Percentiles rank a stretch among this genome's conserved stretches.
These are phyloP conservation scores for Dactylellina parvicollis DNA, from an alignment of 2,329 filamentous ascomycete genomes.

Conservation along the genomic window DNA sequence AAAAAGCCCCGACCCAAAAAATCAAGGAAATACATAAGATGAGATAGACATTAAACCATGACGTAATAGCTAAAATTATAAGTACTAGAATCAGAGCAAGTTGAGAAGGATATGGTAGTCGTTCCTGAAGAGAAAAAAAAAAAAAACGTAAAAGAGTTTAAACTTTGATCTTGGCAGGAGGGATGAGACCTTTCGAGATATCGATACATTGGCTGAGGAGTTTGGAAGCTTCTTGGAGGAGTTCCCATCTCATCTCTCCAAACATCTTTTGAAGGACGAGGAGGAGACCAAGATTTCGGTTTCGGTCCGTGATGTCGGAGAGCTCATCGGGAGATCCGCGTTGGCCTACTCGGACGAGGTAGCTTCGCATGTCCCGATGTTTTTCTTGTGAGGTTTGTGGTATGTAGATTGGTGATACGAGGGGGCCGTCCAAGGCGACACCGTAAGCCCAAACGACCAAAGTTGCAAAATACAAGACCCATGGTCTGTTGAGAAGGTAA, in stretches of 20 bases:
- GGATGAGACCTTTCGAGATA: slow-evolving; percentile 44
- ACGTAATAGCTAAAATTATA: slow-evolving; percentile 48
- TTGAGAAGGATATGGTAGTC: slow-evolving; percentile 28
- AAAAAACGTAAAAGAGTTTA: slow-evolving; percentile 6
- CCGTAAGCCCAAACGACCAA: slow-evolving; percentile 96
- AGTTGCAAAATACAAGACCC: slow-evolving; percentile 93
- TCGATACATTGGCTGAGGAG: slow-evolving; percentile 62
- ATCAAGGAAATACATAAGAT: slow-evolving; percentile 18
- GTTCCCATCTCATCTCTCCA: slow-evolving; percentile 84
- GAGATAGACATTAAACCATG: slow-evolving; percentile 48
- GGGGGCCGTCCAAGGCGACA: slow-evolving; percentile 84
- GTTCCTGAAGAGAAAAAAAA: no score
- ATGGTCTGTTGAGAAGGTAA: slow-evolving; percentile 87
- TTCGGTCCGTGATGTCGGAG: slow-evolving; percentile 76
- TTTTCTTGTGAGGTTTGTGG: slow-evolving; percentile 73
- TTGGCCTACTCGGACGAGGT: slow-evolving; percentile 76
- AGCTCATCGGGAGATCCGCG: slow-evolving; percentile 81
- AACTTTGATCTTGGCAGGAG: slow-evolving; percentile 46
- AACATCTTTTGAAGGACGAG: slow-evolving; percentile 85
- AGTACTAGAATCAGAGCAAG: slow-evolving; percentile 42
- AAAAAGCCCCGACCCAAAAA: slow-evolving; percentile 51
- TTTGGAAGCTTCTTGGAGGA: slow-evolving; percentile 85
- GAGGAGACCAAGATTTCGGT: slow-evolving; percentile 81
- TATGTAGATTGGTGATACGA: slow-evolving; percentile 64
- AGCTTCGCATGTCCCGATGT: slow-evolving; percentile 80